Evolutionary conservation across 352 stramenopile genomes (phyloP).

Genomic region (Phytophthora megakarya): DNA sequence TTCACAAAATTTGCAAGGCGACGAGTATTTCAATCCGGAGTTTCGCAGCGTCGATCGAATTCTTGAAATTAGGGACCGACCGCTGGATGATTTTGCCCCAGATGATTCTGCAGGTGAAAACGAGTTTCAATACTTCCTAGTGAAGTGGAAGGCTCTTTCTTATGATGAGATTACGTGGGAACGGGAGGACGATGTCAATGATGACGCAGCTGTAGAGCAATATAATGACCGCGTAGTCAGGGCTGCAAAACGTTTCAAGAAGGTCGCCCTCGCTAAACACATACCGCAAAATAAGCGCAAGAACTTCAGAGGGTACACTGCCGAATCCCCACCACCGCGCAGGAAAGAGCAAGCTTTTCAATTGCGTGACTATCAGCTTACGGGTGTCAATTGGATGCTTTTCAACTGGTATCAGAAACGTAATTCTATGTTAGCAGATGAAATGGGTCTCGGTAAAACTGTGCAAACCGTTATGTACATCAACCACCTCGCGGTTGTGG

Average conservation of each 20-base stretch:
- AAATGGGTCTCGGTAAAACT: conserved; percentile 98
- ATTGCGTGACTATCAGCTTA: conserved; percentile 99
- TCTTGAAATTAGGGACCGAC: conserved; percentile 82
- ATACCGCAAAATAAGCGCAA: conserved; percentile 53
- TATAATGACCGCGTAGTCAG: conserved; percentile 80
- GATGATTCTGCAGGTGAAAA: conserved; percentile 48
- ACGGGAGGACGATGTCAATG: conserved; percentile 94
- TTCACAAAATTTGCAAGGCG: conserved; percentile 55
- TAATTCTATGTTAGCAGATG: conserved; percentile 98
- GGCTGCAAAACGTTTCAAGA: conserved; percentile 58
- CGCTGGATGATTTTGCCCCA: conserved; percentile 68
- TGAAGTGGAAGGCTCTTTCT: conserved; percentile 98
- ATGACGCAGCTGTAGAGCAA: conserved; percentile 75
- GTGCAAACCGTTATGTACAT: conserved; percentile 96
- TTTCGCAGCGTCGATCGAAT: conserved; percentile 90
- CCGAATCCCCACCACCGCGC: conserved; percentile 58
- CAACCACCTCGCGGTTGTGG: conserved; percentile 95
- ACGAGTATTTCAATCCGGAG: conserved; percentile 93
- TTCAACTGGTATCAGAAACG: conserved; percentile 98
- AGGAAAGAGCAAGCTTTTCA: conserved; percentile 69
- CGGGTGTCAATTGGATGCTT: conserved; percentile 99
- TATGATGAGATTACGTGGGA: conserved; percentile 99
- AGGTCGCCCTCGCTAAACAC: conserved; percentile 42
- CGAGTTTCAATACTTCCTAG: conserved; percentile 93
- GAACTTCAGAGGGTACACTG: conserved; percentile 78